Evolutionary conservation across 768 basidiomycete species (phyloP).

Genomic region (Lyophyllum shimeji): DNA sequence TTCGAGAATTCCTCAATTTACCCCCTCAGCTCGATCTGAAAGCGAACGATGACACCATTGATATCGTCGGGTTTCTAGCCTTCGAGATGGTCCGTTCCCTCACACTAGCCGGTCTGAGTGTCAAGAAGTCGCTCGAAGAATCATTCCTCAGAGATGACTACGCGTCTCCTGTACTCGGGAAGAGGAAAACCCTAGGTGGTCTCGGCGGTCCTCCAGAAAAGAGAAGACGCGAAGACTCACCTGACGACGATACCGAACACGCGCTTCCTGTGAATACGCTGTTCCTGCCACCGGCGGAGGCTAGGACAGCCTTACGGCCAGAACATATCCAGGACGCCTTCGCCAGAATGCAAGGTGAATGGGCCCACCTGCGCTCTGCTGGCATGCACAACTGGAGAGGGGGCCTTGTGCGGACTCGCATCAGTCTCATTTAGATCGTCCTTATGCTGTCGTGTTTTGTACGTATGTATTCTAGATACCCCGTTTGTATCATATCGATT

Average conservation of each 20-base stretch:
- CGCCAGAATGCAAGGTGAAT: conserved; percentile 84
- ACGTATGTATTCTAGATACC: conserved; percentile 18
- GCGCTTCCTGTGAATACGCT: conserved; percentile 68
- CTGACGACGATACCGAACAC: conserved; percentile 61
- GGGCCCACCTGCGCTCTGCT: conserved; percentile 76
- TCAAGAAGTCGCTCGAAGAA: conserved; percentile 79
- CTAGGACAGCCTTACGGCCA: conserved; percentile 72
- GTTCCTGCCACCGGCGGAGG: conserved; percentile 81
- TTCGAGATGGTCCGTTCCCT: conserved; percentile 97
- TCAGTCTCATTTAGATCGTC: conserved; percentile 66
- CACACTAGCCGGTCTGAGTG: conserved; percentile 82
- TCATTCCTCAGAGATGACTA: conserved; percentile 67
- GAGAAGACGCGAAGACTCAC: conserved; percentile 55
- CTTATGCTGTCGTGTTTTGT: neutral
- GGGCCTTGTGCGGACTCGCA: conserved; percentile 74
- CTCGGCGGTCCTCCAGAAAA: conserved; percentile 51
- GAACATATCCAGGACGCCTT: conserved; percentile 93
- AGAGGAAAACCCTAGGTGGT: conserved; percentile 55
- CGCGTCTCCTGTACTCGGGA: conserved; percentile 63
- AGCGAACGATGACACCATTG: conserved; percentile 91
- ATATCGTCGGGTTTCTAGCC: conserved; percentile 95
- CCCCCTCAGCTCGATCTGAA: conserved; percentile 85
- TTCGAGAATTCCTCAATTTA: conserved; percentile 91
- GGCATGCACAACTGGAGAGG: conserved; percentile 91
- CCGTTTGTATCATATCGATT: conserved; percentile 18